Base-by-base conservation (phyloP, 371 early-diverging fungal species). In the Actinomortierella ambigua region DNA sequence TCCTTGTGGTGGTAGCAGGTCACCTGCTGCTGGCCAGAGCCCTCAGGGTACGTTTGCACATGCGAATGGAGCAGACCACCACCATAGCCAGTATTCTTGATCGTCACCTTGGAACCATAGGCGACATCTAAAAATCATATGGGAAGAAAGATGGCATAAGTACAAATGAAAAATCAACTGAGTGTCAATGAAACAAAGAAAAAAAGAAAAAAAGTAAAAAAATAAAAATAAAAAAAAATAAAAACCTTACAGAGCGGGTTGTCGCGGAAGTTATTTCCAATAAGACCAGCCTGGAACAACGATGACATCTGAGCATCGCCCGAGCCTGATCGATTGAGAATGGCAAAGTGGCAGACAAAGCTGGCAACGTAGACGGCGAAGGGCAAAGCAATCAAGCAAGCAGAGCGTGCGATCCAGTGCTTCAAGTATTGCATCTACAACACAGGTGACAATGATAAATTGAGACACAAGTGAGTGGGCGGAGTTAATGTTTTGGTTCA, bases 261-360 rank as follows among this genome's bases (percentile, higher is more conserved):
- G 44, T 84, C 67, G 28, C 78, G 69, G 52, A 98, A 88, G 27
- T 83, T 81, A 77, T 86, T 98, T 15, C 98, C 98, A 34, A 82
- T 65, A n/a, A 99, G 82, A 5, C 88, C 84, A 2, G 98, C 93
- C 75, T 99, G 99, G 82, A 99, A 99, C 17, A 98, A 78, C 7
- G 97, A 96, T 75, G 95, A 94, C 99, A 99, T 99, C 59, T 95
- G 95, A 9, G 95, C 95, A 80, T 99, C 99, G 18, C 99, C 99
- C 11, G 92, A 79, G 1, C 99, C 98, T 61, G 90, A 90, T 53
- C 84, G 85, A 68, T 87, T 90, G 24, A 99, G 85, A 44, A 99
- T 84, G 39, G 83, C 79, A 76, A 99, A 99, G 79, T 99, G 99
- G 6, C 98, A 57, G 43, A 77, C 81, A 79, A 99, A 99, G 28